These are phyloP conservation scores for Cryptococcus sp. DNA, from an alignment of 1,284 basidiomycete genomes.

Conservation along the genomic window DNA sequence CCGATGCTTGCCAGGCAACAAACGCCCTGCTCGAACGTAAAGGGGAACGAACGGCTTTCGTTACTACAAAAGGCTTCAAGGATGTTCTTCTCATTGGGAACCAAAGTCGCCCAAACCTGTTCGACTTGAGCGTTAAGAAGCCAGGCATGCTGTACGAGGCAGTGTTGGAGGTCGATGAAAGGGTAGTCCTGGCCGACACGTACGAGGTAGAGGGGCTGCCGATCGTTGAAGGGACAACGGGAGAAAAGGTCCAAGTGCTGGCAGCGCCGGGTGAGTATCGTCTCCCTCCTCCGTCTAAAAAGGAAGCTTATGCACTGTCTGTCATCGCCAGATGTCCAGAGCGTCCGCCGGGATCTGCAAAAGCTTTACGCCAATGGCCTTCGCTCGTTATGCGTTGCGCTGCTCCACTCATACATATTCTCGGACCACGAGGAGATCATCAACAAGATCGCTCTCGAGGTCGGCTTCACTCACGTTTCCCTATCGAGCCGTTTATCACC, in stretches of 20 bases:
- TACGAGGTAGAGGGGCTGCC: slow-evolving; percentile 62
- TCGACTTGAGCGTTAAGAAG: slow-evolving; percentile 78
- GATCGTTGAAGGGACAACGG: slow-evolving; percentile 3
- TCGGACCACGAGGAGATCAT: slow-evolving; percentile 40
- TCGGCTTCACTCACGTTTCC: slow-evolving; percentile 39
- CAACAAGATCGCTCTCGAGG: slow-evolving; percentile 33
- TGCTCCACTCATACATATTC: slow-evolving; percentile 43
- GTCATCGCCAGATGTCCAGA: background rate
- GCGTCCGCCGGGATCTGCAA: slow-evolving; percentile 26
- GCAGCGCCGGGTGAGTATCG: background rate
- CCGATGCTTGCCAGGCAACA: slow-evolving; percentile 4
- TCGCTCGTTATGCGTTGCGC: slow-evolving; percentile 34
- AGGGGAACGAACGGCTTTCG: slow-evolving; percentile 10
- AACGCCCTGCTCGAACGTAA: slow-evolving; percentile 17
- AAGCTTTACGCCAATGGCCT: slow-evolving; percentile 36
- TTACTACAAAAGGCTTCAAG: slow-evolving; percentile 16
- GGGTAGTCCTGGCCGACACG: slow-evolving; percentile 4
- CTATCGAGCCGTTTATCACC: slow-evolving; percentile 38
- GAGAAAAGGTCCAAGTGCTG: slow-evolving; percentile 2
- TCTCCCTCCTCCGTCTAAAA: background rate
- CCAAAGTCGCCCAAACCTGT: slow-evolving; percentile 64
- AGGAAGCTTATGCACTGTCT: background rate
- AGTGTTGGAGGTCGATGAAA: slow-evolving; percentile 68
- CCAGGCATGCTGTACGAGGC: slow-evolving; percentile 73
- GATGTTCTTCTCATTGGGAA: slow-evolving; percentile 11